phyloP scores from a whole-genome alignment of 1,284 basidiomycete genomes.

The Peniophora sp. region DNA sequence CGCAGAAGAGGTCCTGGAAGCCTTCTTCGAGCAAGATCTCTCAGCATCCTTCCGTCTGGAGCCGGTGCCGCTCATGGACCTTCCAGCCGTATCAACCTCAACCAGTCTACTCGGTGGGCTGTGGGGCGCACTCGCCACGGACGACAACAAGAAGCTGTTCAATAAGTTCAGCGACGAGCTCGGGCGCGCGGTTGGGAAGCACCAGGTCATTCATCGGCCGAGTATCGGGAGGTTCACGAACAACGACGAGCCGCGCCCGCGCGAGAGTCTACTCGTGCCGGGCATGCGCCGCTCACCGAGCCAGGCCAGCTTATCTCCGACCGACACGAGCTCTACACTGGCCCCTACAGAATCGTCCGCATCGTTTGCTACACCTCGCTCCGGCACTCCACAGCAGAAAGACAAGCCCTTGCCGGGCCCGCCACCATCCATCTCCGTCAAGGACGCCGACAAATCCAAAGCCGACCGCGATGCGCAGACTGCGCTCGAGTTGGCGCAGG shows the following conservation, averaged over 20 bases:
- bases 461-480: slow-evolving; percentile 38
- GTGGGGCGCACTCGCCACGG: slow-evolving; percentile 82
- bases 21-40: slow-evolving; percentile 89
- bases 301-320: slow-evolving; percentile 37
- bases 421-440: slow-evolving; percentile 7
- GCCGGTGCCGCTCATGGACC: slow-evolving; percentile 57
- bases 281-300: slow-evolving; percentile 54
- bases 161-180: slow-evolving; percentile 88
- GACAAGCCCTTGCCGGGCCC: slow-evolving; percentile 11
- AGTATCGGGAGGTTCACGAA: slow-evolving; percentile 81
- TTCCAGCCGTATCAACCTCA: slow-evolving; percentile 36
- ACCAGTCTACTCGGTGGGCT: slow-evolving; percentile 74
- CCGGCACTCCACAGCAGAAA: slow-evolving; percentile 15
- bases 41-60: slow-evolving; percentile 83
- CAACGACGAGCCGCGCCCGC: slow-evolving; percentile 78
- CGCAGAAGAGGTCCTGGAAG: slow-evolving; percentile 89
- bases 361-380: slow-evolving; percentile 6
- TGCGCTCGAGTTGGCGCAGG: slow-evolving; percentile 72
- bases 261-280: slow-evolving; percentile 77
- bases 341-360: slow-evolving; percentile 7
- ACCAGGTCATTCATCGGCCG: slow-evolving; percentile 76
- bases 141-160: slow-evolving; percentile 82
- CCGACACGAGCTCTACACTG: slow-evolving; percentile 22
- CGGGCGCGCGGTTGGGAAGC: slow-evolving; percentile 87
- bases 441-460: slow-evolving; percentile 8